Evolutionary conservation across 2,329 filamentous ascomycete genomes (phyloP).

Genomic region (Hymenoscyphus albidus): DNA sequence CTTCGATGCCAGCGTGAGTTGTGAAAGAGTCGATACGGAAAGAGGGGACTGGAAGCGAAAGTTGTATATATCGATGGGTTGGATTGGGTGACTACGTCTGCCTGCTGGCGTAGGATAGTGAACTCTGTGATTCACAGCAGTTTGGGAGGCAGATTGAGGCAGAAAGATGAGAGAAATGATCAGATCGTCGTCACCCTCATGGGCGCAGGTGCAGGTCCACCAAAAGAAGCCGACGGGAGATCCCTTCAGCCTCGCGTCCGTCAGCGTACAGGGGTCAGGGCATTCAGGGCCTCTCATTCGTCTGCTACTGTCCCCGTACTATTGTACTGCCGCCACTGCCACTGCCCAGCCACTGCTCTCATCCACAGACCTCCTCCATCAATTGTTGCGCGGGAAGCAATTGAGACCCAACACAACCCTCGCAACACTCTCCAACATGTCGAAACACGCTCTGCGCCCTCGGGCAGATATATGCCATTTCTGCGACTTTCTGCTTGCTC

Average conservation of each 20-base stretch:
- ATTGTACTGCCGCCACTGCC: too few relatives aligned
- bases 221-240: neutral
- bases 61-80: neutral
- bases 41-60: neutral
- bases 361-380: neutral
- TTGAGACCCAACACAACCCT: neutral
- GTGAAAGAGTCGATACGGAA: neutral
- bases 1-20: neutral
- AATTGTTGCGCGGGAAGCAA: neutral
- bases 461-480: slow-evolving; percentile 42
- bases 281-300: neutral
- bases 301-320: too few relatives aligned
- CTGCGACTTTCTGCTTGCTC: slow-evolving; percentile 38
- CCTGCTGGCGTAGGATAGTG: neutral
- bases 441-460: slow-evolving; percentile 35
- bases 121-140: slow-evolving; percentile 1
- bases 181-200: slow-evolving; percentile 17
- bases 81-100: neutral
- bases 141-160: neutral
- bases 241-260: slow-evolving; percentile 17
- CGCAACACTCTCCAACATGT: slow-evolving; percentile 38
- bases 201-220: slow-evolving; percentile 12
- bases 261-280: slow-evolving; percentile 6
- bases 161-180: slow-evolving; percentile 4
- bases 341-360: neutral